These are phyloP conservation scores for Globisporangium parvum DNA, from an alignment of 352 stramenopile genomes.

Conservation along the genomic window DNA sequence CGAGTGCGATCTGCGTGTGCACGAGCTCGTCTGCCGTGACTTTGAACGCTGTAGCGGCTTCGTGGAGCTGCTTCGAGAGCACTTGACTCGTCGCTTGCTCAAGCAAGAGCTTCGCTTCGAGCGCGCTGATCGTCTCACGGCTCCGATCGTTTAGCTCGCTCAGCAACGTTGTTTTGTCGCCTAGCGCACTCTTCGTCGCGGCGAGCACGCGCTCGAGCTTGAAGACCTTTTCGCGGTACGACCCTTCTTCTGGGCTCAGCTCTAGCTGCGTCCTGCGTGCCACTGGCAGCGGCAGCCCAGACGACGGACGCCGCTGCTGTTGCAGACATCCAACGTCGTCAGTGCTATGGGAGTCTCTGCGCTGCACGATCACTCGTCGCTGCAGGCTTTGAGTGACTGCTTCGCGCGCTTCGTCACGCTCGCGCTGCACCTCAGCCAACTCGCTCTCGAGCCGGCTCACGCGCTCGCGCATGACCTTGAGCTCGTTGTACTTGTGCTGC, in stretches of 20 bases:
- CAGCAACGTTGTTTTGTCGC: slow-evolving; percentile 25
- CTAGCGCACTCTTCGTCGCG: slow-evolving; percentile 31
- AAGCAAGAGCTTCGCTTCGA: slow-evolving; percentile 47
- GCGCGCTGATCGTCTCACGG: slow-evolving; percentile 21
- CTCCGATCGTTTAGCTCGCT: slow-evolving; percentile 22
- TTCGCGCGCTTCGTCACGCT: slow-evolving; percentile 33
- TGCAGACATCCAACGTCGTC: not conserved
- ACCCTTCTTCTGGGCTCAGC: slow-evolving; percentile 25
- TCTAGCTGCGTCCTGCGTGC: slow-evolving; percentile 7
- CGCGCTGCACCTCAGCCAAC: slow-evolving; percentile 21
- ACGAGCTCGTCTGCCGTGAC: slow-evolving; percentile 41
- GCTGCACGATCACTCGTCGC: slow-evolving; percentile 1
- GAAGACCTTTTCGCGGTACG: slow-evolving; percentile 44
- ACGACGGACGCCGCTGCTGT: not conserved
- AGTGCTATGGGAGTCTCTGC: slow-evolving; percentile 8
- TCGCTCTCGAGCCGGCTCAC: slow-evolving; percentile 41
- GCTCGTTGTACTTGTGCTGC: slow-evolving; percentile 64
- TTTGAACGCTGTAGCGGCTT: slow-evolving; percentile 39
- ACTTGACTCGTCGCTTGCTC: slow-evolving; percentile 42
- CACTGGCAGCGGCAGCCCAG: not conserved
- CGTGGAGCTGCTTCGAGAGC: slow-evolving; percentile 43
- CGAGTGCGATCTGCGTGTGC: slow-evolving; percentile 36
- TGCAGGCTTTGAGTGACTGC: slow-evolving; percentile 6
- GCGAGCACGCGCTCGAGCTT: slow-evolving; percentile 49
- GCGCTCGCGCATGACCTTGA: slow-evolving; percentile 42